These are phyloP conservation scores for Xylariomycetidae sp. DNA, from an alignment of 2,329 filamentous ascomycete genomes.

Conservation along the genomic window DNA sequence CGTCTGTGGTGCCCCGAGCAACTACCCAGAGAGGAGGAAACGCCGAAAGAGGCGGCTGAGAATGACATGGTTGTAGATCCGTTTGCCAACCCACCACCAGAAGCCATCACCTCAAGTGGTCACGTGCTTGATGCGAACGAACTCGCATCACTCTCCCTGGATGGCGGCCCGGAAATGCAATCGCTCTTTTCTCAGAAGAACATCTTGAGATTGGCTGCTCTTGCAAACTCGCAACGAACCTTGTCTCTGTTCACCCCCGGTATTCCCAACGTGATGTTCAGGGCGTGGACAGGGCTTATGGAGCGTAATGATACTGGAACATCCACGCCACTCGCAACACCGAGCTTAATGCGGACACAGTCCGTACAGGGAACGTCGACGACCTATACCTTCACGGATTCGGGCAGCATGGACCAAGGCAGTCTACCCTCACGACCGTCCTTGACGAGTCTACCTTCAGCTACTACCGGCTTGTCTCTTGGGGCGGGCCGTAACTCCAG, in stretches of 20 bases:
- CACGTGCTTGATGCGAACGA: conserved; percentile 70
- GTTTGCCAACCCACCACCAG: conserved; percentile 72
- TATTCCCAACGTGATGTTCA: conserved; percentile 85
- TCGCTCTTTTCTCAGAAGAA: conserved; percentile 96
- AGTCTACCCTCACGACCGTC: conserved; percentile 64
- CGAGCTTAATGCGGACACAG: conserved; percentile 55
- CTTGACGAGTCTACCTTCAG: conserved; percentile 55
- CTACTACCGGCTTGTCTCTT: conserved; percentile 56
- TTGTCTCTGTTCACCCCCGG: conserved; percentile 85
- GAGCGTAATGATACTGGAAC: conserved; percentile 58
- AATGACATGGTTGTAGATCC: conserved; percentile 67
- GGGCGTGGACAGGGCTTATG: conserved; percentile 78
- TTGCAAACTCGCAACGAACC: conserved; percentile 85
- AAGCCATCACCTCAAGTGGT: conserved; percentile 73
- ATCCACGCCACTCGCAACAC: conserved; percentile 43
- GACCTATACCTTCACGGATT: conserved; percentile 69
- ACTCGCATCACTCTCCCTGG: conserved; percentile 70
- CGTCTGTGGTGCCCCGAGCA: conserved; percentile 88
- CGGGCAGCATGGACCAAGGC: conserved; percentile 56
- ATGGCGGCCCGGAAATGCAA: conserved; percentile 74
- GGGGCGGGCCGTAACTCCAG: conserved; percentile 54
- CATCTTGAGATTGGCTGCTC: conserved; percentile 69
- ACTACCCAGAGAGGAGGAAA: conserved; percentile 57
- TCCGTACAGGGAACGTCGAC: conserved; percentile 55
- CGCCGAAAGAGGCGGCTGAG: conserved; percentile 39